Percentiles rank a stretch among this genome's conserved stretches.
Evolutionary conservation across 768 basidiomycete genomes (phyloP).

Genomic region (Strobilomyces dryophilus): DNA sequence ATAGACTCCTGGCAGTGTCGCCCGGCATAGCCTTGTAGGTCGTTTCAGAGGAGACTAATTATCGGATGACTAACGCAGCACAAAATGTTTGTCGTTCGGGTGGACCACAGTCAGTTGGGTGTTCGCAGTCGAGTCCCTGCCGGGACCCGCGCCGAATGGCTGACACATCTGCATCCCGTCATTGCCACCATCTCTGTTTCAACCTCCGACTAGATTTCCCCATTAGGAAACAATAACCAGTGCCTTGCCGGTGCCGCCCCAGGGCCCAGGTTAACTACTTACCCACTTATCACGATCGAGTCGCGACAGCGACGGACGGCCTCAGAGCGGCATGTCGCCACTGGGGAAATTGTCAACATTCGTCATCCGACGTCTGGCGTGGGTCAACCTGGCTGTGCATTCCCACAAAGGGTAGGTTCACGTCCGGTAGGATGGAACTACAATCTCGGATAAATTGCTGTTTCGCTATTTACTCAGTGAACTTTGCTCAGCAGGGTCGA

Average conservation of each 20-base stretch:
- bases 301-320: too few species aligned
- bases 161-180: conserved; percentile 16
- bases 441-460: conserved; percentile 12
- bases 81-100: not conserved
- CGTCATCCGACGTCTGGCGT: not conserved
- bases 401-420: not conserved
- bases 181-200: conserved; percentile 8
- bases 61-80: not conserved
- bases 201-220: not conserved
- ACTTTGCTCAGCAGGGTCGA: conserved; percentile 2
- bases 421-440: not conserved
- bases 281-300: too few species aligned
- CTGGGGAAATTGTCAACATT: too few species aligned
- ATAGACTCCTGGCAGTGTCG: conserved; percentile 55
- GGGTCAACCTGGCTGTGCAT: not conserved
- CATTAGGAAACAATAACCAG: not conserved
- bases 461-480: conserved; percentile 9
- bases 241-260: too few species aligned
- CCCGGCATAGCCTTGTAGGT: conserved; percentile 40
- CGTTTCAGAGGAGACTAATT: conserved; percentile 4
- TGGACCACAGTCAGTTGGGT: conserved; percentile 1
- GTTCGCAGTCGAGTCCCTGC: conserved; percentile 8
- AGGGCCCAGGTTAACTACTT: too few species aligned
- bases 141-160: conserved; percentile 12
- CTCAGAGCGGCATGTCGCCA: too few species aligned